Conservation (phyloP, 2,329 filamentous ascomycete genomes). For the Pseudopyrenochaeta lycopersici region DNA sequence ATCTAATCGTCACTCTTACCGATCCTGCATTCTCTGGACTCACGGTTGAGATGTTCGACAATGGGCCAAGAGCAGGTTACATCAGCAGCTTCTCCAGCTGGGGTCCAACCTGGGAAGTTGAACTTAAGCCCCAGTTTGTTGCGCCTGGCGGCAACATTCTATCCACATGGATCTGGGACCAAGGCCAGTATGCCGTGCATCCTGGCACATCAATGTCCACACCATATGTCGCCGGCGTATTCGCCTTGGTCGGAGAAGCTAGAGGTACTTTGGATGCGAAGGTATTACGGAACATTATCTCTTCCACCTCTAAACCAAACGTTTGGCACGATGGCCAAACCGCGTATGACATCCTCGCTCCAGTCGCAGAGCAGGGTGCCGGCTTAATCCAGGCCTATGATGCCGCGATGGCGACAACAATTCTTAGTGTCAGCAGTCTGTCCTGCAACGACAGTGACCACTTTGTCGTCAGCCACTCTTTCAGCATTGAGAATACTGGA, state of each 20-base stretch:
- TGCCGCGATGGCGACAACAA: slow-evolving; percentile 21
- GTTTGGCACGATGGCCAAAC: slow-evolving; percentile 22
- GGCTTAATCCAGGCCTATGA: slow-evolving; percentile 27
- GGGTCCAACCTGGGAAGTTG: slow-evolving; percentile 69
- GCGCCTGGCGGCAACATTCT: slow-evolving; percentile 67
- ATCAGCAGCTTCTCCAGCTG: slow-evolving; percentile 54
- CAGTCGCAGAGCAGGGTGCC: slow-evolving; percentile 32
- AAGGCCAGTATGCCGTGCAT: slow-evolving; percentile 59
- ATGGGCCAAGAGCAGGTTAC: too few relatives aligned
- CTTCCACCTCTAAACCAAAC: slow-evolving; percentile 23
- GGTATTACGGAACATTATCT: slow-evolving; percentile 19
- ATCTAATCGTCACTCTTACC: too few relatives aligned
- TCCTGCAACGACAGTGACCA: slow-evolving; percentile 32
- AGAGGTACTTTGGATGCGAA: slow-evolving; percentile 23
- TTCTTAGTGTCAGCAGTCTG: slow-evolving; percentile 23
- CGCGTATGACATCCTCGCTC: slow-evolving; percentile 20
- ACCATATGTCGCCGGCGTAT: slow-evolving; percentile 26
- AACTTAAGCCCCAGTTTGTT: slow-evolving; percentile 65
- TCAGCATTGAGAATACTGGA: slow-evolving; percentile 29
- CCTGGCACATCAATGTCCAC: slow-evolving; percentile 66
- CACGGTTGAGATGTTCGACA: too few relatives aligned
- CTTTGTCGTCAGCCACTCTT: slow-evolving; percentile 32
- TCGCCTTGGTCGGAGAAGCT: slow-evolving; percentile 24
- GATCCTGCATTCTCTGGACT: too few relatives aligned
- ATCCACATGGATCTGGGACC: slow-evolving; percentile 62